These are phyloP conservation scores for Plasmopara halstedii DNA, from an alignment of 352 stramenopile genomes.

Conservation along the genomic window DNA sequence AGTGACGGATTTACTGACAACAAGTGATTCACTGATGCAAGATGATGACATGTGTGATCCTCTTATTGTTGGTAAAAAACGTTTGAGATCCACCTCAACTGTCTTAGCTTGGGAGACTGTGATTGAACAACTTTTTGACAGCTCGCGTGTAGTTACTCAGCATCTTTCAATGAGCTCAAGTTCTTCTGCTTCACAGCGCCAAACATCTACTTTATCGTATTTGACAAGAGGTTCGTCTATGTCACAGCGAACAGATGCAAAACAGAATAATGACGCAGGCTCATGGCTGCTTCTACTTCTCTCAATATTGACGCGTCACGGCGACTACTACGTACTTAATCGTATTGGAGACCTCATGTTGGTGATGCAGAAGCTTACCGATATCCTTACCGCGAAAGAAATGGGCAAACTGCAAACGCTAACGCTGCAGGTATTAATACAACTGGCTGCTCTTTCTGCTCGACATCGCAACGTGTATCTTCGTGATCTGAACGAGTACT, in stretches of 20 bases:
- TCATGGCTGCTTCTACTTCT: constrained; percentile 44
- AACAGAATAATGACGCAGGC: constrained; percentile 28
- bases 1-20: constrained; percentile 21
- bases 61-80: constrained; percentile 20
- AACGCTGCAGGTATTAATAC: constrained; percentile 38
- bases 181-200: constrained; percentile 16
- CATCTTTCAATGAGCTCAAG: constrained; percentile 10
- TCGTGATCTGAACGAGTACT: constrained; percentile 35
- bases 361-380: constrained; percentile 34
- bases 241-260: constrained; percentile 10
- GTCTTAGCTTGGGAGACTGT: constrained; percentile 40
- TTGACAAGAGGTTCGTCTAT: constrained; percentile 18
- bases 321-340: constrained; percentile 44
- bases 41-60: constrained; percentile 15
- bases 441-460: constrained; percentile 35
- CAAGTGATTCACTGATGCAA: constrained; percentile 1
- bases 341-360: constrained; percentile 55
- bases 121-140: constrained; percentile 31
- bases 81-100: constrained; percentile 12
- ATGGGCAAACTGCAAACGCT: constrained; percentile 42
- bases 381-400: constrained; percentile 40
- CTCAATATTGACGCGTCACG: constrained; percentile 36
- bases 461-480: constrained; percentile 23
- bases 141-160: constrained; percentile 20
- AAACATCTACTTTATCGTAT: constrained; percentile 20